A percentile compares a stretch with the other conserved stretches of the same genome.
phyloP scores from a whole-genome alignment of 2,329 filamentous ascomycete species.

The Aspergillus brunneoviolaceus region DNA sequence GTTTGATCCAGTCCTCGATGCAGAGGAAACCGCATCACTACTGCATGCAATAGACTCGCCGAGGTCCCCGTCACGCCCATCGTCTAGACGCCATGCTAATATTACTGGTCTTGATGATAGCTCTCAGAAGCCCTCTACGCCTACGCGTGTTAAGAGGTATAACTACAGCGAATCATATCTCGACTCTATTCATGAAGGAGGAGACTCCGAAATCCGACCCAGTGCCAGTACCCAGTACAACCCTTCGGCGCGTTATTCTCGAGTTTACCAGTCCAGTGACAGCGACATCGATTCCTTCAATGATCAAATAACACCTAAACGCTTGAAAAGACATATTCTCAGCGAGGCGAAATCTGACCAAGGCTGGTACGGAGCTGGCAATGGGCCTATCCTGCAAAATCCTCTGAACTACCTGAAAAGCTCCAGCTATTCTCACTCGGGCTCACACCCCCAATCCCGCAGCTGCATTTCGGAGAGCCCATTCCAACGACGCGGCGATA shows the following conservation, averaged over 20 bases:
- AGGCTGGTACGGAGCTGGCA: slow-evolving; percentile 9
- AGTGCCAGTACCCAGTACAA: not conserved
- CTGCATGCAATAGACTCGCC: not conserved
- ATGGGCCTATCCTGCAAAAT: slow-evolving; percentile 13
- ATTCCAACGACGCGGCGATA: not conserved
- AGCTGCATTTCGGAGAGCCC: not conserved
- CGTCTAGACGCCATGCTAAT: not conserved
- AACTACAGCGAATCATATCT: not conserved
- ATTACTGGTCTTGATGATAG: not conserved
- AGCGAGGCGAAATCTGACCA: not conserved
- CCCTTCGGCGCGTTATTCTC: slow-evolving; percentile 12
- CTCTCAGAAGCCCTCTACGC: not conserved
- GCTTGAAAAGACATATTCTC: slow-evolving; percentile 4
- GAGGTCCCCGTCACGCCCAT: not conserved
- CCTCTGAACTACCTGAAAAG: slow-evolving; percentile 17
- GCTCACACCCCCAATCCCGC: not conserved
- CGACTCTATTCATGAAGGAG: not conserved
- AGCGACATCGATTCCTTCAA: not conserved
- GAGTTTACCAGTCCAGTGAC: not conserved
- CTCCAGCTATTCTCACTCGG: slow-evolving; percentile 1
- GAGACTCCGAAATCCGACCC: not conserved
- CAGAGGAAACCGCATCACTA: not conserved
- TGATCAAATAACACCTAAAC: not conserved
- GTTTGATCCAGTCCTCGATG: not conserved
- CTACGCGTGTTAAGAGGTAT: not conserved